A percentile compares a stretch with the other conserved stretches of the same genome.
Evolutionary conservation across 805 yeast genomes (phyloP).

Genomic region (Kuraishia molischiana): DNA sequence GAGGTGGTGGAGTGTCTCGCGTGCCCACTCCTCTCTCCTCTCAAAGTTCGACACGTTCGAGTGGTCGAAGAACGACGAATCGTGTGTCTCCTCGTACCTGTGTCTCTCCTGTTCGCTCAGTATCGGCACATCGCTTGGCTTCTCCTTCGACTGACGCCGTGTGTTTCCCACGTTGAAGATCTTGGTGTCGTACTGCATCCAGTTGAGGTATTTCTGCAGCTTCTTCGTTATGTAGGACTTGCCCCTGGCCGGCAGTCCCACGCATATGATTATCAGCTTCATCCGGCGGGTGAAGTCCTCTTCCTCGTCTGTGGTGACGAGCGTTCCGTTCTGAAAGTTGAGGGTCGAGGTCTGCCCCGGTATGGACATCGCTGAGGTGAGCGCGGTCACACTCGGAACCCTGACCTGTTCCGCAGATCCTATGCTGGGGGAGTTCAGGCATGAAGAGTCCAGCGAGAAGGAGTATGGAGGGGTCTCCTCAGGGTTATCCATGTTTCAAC

Average conservation of each 20-base stretch:
- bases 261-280: constrained; percentile 59
- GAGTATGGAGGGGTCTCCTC: not conserved
- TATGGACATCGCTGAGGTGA: constrained; percentile 15
- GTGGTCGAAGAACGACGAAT: constrained; percentile 31
- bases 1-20: constrained; percentile 32
- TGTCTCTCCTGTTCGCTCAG: constrained; percentile 16
- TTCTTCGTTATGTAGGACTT: constrained; percentile 65
- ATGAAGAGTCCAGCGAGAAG: constrained; percentile 1
- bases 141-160: constrained; percentile 44
- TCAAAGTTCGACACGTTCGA: constrained; percentile 29
- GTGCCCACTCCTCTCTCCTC: constrained; percentile 42
- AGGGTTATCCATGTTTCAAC: too few relatives aligned
- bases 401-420: not conserved
- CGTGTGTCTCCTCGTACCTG: constrained; percentile 22
- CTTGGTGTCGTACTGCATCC: constrained; percentile 51
- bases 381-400: constrained; percentile 5
- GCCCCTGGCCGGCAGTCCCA: constrained; percentile 73
- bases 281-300: constrained; percentile 10
- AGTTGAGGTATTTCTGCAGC: constrained; percentile 45
- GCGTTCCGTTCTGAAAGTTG: constrained; percentile 3
- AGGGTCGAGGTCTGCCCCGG: constrained; percentile 16
- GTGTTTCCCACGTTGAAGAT: constrained; percentile 72
- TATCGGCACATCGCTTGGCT: constrained; percentile 25
- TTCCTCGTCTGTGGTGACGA: constrained; percentile 4
- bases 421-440: not conserved